These are phyloP conservation scores for Fonsecaea nubica DNA, from an alignment of 2,329 filamentous ascomycete genomes.

Conservation along the genomic window DNA sequence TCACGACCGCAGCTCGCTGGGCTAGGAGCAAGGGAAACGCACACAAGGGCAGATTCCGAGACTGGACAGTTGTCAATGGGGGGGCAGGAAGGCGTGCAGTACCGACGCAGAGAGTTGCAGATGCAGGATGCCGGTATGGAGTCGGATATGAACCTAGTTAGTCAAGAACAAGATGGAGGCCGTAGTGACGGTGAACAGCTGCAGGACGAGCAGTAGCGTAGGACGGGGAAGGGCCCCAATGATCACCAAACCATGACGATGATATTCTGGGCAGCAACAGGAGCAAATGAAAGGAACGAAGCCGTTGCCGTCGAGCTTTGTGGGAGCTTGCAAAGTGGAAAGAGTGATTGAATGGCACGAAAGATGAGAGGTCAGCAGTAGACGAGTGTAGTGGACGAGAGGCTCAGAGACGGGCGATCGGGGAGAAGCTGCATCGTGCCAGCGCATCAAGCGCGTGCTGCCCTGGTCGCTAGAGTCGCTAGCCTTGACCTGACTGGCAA, in stretches of 20 bases:
- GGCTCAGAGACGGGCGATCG: slow-evolving; percentile 33
- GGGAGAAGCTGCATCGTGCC: slow-evolving; percentile 36
- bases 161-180: slow-evolving; percentile 10
- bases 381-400: slow-evolving; percentile 30
- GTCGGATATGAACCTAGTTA: slow-evolving; percentile 19
- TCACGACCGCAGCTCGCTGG: slow-evolving; percentile 18
- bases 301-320: slow-evolving; percentile 3
- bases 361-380: slow-evolving; percentile 25
- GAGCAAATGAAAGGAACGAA: slow-evolving; percentile 27
- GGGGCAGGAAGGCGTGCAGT: slow-evolving; percentile 23
- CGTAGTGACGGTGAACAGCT: slow-evolving; percentile 20
- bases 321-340: slow-evolving; percentile 6
- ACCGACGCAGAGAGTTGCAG: slow-evolving; percentile 16
- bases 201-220: slow-evolving; percentile 18
- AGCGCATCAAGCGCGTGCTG: slow-evolving; percentile 38
- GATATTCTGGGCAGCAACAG: slow-evolving; percentile 18
- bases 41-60: slow-evolving; percentile 15
- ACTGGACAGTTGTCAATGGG: slow-evolving; percentile 10
- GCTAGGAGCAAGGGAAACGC: slow-evolving; percentile 15
- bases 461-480: slow-evolving; percentile 21
- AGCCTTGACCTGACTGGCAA: slow-evolving; percentile 26
- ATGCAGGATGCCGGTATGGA: slow-evolving; percentile 14
- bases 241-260: slow-evolving; percentile 29
- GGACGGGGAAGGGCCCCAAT: background rate
- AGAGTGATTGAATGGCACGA: slow-evolving; percentile 12